Percentiles rank a stretch among this genome's conserved stretches.
phyloP scores from a whole-genome alignment of 176 grass and related monocot species.

The Triticum timopheevii region DNA sequence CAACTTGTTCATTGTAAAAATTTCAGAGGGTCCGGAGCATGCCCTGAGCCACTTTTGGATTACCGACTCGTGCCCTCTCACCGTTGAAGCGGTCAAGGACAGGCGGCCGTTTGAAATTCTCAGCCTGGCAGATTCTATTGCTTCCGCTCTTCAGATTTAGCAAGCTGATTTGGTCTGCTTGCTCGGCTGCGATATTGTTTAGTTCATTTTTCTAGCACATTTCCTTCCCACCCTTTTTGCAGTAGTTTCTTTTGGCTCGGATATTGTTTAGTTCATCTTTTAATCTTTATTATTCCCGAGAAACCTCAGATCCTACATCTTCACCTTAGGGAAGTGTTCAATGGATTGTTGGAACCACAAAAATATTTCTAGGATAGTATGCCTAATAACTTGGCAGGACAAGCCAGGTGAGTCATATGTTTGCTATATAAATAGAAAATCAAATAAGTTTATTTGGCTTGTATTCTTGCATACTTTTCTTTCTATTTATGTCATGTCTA shows the following conservation, averaged over 20 bases:
- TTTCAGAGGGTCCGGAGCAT: constrained; percentile 61
- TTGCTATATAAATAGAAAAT: constrained; percentile 40
- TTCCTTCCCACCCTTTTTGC: not conserved
- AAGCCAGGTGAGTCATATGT: not conserved
- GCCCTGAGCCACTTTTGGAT: constrained; percentile 90
- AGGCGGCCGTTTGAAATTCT: constrained; percentile 81
- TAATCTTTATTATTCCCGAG: not conserved
- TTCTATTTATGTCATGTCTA: not conserved
- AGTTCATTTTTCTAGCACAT: constrained; percentile 27
- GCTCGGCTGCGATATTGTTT: not conserved
- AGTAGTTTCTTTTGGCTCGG: not conserved
- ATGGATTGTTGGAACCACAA: not conserved
- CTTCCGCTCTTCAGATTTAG: constrained; percentile 81
- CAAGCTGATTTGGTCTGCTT: constrained; percentile 15
- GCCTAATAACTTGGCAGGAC: constrained; percentile 25
- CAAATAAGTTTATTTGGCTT: not conserved
- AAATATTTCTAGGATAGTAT: constrained; percentile 12
- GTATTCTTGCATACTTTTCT: not conserved
- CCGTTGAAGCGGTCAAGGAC: constrained; percentile 63
- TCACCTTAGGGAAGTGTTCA: not conserved
- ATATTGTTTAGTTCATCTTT: too few species aligned
- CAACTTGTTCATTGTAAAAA: not conserved
- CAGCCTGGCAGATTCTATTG: constrained; percentile 80
- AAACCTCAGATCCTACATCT: not conserved
- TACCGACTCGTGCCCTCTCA: constrained; percentile 88